These are phyloP conservation scores for Lignosus rhinocerotis DNA, from an alignment of 1,284 basidiomycete genomes.

Conservation along the genomic window DNA sequence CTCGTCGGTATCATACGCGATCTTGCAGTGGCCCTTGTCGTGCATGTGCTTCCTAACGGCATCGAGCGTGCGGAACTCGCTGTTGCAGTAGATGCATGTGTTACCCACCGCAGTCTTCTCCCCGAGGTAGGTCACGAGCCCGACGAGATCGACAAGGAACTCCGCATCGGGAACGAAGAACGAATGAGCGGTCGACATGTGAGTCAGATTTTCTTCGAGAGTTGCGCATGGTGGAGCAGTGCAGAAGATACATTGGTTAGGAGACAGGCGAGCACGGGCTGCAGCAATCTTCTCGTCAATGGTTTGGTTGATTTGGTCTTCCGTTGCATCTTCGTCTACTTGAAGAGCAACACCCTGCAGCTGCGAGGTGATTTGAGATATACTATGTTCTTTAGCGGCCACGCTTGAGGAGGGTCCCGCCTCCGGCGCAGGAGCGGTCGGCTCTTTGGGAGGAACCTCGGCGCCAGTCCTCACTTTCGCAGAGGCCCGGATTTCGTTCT, in stretches of 20 bases:
- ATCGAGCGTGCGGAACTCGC: constrained; percentile 78
- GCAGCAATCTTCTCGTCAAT: constrained; percentile 81
- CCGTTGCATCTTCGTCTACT: constrained; percentile 45
- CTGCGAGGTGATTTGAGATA: constrained; percentile 11
- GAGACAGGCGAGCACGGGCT: constrained; percentile 63
- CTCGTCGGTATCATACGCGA: constrained; percentile 83
- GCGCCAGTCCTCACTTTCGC: constrained; percentile 22
- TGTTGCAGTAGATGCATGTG: constrained; percentile 91
- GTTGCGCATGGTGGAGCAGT: constrained; percentile 44
- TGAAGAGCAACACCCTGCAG: constrained; percentile 28
- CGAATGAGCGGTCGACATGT: constrained; percentile 89
- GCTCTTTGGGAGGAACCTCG: constrained; percentile 13
- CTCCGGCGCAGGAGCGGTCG: constrained; percentile 1
- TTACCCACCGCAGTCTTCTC: constrained; percentile 95
- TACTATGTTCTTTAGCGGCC: not conserved
- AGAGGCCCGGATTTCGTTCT: constrained; percentile 64
- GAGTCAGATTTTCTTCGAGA: constrained; percentile 72
- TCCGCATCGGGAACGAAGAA: constrained; percentile 97
- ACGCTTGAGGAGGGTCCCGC: constrained; percentile 12
- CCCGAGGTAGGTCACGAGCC: constrained; percentile 85
- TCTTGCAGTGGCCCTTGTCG: constrained; percentile 95
- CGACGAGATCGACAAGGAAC: constrained; percentile 82
- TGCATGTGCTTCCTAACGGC: constrained; percentile 93
- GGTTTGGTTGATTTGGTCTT: constrained; percentile 55
- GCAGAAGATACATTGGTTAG: constrained; percentile 89